Percentiles rank a stretch among this genome's conserved stretches.
phyloP scores from a whole-genome alignment of 495 filamentous ascomycete genomes.

The Penicillium lividum region DNA sequence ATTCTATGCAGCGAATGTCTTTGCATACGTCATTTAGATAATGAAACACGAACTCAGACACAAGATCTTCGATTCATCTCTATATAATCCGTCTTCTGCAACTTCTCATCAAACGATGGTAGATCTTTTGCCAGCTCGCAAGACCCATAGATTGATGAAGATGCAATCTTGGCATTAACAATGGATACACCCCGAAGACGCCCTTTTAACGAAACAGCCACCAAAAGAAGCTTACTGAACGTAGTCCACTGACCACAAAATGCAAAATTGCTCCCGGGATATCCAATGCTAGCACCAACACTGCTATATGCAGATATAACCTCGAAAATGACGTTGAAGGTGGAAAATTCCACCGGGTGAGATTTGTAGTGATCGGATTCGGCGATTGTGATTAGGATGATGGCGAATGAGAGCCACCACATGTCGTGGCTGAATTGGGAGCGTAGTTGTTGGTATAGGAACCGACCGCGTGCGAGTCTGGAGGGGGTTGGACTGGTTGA shows the following conservation, averaged over 20 bases:
- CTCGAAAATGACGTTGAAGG: slow-evolving; percentile 89
- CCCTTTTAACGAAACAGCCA: slow-evolving; percentile 73
- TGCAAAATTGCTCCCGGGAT: slow-evolving; percentile 63
- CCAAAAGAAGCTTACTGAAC: slow-evolving; percentile 72
- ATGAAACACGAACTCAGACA: neutral
- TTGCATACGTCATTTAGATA: neutral
- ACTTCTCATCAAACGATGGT: neutral
- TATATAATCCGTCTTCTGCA: neutral
- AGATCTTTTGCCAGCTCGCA: neutral
- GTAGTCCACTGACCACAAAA: slow-evolving; percentile 72
- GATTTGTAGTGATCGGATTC: slow-evolving; percentile 65
- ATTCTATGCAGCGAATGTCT: too few species aligned
- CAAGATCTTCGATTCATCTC: neutral
- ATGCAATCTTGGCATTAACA: neutral
- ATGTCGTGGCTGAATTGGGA: slow-evolving; percentile 83
- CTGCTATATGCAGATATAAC: slow-evolving; percentile 83
- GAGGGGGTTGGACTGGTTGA: slow-evolving; percentile 1
- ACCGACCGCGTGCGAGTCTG: slow-evolving; percentile 41
- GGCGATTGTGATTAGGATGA: slow-evolving; percentile 68
- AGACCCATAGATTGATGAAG: neutral
- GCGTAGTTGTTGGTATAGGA: slow-evolving; percentile 62
- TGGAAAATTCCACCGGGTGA: slow-evolving; percentile 68
- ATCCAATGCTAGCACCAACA: slow-evolving; percentile 75
- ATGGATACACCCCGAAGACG: slow-evolving; percentile 65
- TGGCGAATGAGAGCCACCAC: slow-evolving; percentile 77